Base-by-base conservation (phyloP, 805 yeast species). In the Metschnikowia continentalis region DNA sequence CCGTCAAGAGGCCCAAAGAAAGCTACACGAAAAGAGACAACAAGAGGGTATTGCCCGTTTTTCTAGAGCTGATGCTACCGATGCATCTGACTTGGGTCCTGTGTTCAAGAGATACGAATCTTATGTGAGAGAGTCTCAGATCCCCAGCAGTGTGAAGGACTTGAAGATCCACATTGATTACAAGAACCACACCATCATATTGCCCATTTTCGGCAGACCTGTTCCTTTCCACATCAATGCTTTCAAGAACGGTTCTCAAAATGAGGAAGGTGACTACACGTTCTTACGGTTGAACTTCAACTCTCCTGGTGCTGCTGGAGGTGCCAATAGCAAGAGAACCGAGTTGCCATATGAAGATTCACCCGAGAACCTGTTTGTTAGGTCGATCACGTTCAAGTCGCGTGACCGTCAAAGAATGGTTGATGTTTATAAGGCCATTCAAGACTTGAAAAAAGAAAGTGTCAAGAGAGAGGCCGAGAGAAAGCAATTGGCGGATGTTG, bases 151-250 rank as follows among this genome's bases (percentile, higher is more conserved):
- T 60, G 95, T 90, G 17, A 82, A 84, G 61, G 97, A 91, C 65
- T 76, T 94, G 66, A 84, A 84, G 64, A 83, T 92, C 53, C 91
- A 86, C 65, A 90, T 94, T 51, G 99, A 92, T 66, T 77, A 82
- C 66, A 89, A 88, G 62, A 80, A 87, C 51, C 97, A 91, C 70
- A 88, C 97, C 1, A 86, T 92, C 50, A 81, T 92, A 54, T 73
- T 92, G 52, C 99, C 99, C 47, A 86, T 92, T 52, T 81, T 86
- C 62, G 99, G 99, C 55, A 80, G 98, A 62, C 97, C 98, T 1
- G 98, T 94, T 47, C 99, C 99, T 22, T 92, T 94, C 77, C 99
- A 92, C 67, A 90, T 92, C 64, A 90, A 90, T 67, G 77, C 97
- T 3, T 91, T 88, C 72, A 92, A 91, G 63, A 91, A 89, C 65